phyloP scores from a whole-genome alignment of 2,329 filamentous ascomycete genomes.

The Diaporthe ilicicola region DNA sequence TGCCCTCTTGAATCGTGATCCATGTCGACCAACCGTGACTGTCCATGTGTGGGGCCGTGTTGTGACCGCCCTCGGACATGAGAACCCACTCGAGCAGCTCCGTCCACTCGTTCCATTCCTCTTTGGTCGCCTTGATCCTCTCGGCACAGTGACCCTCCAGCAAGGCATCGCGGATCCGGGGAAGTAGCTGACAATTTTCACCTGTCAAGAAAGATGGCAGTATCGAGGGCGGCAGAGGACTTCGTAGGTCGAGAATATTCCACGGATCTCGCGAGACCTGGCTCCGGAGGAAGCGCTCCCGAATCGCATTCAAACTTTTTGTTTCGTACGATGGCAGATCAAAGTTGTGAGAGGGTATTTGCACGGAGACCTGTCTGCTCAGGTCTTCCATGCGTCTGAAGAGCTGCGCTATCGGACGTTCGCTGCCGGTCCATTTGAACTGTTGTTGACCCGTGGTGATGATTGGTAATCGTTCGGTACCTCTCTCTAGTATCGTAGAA shows the following conservation, averaged over 20 bases:
- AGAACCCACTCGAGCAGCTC: conserved; percentile 45
- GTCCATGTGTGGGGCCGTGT: conserved; percentile 46
- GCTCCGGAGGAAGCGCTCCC: conserved; percentile 36
- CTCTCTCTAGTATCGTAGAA: conserved; percentile 23
- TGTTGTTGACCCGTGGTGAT: conserved; percentile 39
- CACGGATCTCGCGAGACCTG: conserved; percentile 36
- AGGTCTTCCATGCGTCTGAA: conserved; percentile 42
- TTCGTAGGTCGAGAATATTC: conserved; percentile 42
- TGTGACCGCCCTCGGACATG: conserved; percentile 44
- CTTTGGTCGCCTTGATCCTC: conserved; percentile 38
- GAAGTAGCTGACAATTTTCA: conserved; percentile 43
- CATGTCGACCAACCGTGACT: conserved; percentile 45
- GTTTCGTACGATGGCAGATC: conserved; percentile 38
- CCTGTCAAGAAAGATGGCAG: conserved; percentile 39
- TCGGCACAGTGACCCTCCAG: conserved; percentile 49
- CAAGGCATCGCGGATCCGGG: conserved; percentile 40
- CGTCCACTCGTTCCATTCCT: conserved; percentile 45
- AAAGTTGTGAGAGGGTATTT: conserved; percentile 40
- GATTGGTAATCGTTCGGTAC: conserved; percentile 34
- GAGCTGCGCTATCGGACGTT: conserved; percentile 39
- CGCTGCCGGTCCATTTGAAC: conserved; percentile 37
- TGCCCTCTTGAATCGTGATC: conserved; percentile 45
- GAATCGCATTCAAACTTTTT: conserved; percentile 35
- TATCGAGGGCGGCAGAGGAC: conserved; percentile 39
- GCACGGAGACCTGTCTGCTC: conserved; percentile 39